These are phyloP conservation scores for Aureobasidium musti DNA, from an alignment of 2,329 filamentous ascomycete species.

Conservation along the genomic window DNA sequence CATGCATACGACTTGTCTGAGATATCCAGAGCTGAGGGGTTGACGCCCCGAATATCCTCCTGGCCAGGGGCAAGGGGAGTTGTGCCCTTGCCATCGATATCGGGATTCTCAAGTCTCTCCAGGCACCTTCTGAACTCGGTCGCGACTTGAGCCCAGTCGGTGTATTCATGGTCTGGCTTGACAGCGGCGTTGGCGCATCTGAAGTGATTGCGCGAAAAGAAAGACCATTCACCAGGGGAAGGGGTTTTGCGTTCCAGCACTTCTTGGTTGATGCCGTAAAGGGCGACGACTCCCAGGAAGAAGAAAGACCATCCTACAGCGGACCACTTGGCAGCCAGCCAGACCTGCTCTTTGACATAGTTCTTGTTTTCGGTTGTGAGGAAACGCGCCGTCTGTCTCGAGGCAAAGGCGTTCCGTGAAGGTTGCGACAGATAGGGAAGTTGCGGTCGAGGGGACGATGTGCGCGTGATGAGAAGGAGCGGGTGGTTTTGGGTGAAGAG, in stretches of 20 bases:
- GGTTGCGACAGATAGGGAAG: slow-evolving; percentile 65
- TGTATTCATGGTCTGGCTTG: slow-evolving; percentile 59
- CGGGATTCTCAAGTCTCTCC: slow-evolving; percentile 67
- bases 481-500: slow-evolving; percentile 61
- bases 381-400: slow-evolving; percentile 62
- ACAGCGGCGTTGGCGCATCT: slow-evolving; percentile 56
- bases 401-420: slow-evolving; percentile 42
- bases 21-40: slow-evolving; percentile 66
- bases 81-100: slow-evolving; percentile 62
- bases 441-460: slow-evolving; percentile 58
- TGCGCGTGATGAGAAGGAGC: slow-evolving; percentile 54
- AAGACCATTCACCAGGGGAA: slow-evolving; percentile 79
- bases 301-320: slow-evolving; percentile 66
- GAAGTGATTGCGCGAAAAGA: slow-evolving; percentile 67
- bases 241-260: slow-evolving; percentile 73
- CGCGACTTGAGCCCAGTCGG: slow-evolving; percentile 69
- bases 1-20: slow-evolving; percentile 77
- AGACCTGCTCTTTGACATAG: slow-evolving; percentile 70
- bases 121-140: slow-evolving; percentile 62
- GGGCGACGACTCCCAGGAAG: slow-evolving; percentile 61
- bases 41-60: slow-evolving; percentile 53
- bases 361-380: slow-evolving; percentile 76
- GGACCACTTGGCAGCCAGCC: slow-evolving; percentile 68
- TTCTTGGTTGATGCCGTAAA: slow-evolving; percentile 71
- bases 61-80: slow-evolving; percentile 31